A percentile compares a stretch with the other conserved stretches of the same genome.
Conservation (phyloP, 2,329 filamentous ascomycete genomes). For the Beauveria rudraprayagi region DNA sequence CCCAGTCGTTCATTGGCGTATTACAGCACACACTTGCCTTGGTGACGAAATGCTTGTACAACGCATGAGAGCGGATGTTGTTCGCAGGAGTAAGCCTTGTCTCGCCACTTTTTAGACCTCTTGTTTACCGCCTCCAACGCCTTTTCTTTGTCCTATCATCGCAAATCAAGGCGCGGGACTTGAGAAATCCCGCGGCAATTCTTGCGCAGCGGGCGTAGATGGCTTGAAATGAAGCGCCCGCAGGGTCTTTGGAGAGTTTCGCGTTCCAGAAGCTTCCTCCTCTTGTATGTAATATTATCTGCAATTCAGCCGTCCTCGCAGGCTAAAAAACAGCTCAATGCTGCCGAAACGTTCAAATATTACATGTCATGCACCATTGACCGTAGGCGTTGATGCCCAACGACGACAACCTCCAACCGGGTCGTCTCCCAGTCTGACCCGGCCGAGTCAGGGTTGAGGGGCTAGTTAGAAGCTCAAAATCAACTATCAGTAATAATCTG, state of each 20-base stretch:
- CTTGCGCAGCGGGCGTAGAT: background rate
- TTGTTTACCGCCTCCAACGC: background rate
- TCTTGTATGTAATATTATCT: background rate
- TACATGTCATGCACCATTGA: background rate
- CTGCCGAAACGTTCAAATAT: background rate
- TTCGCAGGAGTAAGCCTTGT: background rate
- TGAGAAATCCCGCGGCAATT: background rate
- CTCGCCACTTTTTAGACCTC: background rate
- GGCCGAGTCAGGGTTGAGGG: background rate
- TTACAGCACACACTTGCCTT: background rate
- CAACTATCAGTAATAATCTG: too few relatives aligned
- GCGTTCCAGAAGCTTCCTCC: background rate
- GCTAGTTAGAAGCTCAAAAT: background rate
- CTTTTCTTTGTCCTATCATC: background rate
- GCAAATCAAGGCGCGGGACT: background rate
- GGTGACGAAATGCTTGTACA: background rate
- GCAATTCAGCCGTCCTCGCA: background rate
- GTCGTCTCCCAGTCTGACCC: background rate
- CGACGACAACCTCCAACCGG: background rate
- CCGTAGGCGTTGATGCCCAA: background rate
- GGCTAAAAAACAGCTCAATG: background rate
- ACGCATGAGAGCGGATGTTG: slow-evolving; percentile 1
- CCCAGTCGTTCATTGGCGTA: background rate
- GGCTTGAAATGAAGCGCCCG: background rate
- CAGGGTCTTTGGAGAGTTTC: background rate